Percentiles rank a stretch among this genome's conserved stretches.
phyloP scores from a whole-genome alignment of 768 basidiomycete genomes.

The Pleurotus giganteus region DNA sequence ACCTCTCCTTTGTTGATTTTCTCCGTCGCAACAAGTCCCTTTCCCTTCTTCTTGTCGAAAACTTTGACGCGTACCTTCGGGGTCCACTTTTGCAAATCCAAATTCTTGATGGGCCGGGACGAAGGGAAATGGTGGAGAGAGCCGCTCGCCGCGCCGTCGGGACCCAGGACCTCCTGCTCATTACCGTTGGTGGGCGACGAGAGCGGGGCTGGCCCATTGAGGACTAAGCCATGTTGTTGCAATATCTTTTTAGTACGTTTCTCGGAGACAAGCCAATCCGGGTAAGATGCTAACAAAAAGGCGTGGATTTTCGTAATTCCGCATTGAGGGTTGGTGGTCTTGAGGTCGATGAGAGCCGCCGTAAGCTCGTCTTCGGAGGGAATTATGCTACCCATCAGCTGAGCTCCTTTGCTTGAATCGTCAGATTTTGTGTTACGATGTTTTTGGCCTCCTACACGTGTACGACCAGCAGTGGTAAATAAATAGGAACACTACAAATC shows the following conservation, averaged over 20 bases:
- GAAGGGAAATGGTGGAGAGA: conserved; percentile 43
- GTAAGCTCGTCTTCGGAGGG: conserved; percentile 68
- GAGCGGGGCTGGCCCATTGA: conserved; percentile 18
- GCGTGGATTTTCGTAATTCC: conserved; percentile 74
- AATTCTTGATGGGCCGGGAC: conserved; percentile 60
- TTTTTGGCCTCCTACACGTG: background rate
- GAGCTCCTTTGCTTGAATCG: too few species aligned
- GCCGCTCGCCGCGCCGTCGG: background rate
- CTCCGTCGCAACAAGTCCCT: conserved; percentile 75
- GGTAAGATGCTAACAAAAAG: conserved; percentile 53
- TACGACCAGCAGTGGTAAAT: background rate
- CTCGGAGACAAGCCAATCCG: conserved; percentile 80
- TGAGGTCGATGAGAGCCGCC: conserved; percentile 50
- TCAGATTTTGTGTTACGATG: background rate
- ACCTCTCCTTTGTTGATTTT: conserved; percentile 68
- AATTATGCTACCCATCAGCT: conserved; percentile 3
- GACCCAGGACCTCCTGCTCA: conserved; percentile 13
- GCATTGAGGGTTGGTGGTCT: conserved; percentile 54
- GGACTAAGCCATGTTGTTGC: conserved; percentile 53
- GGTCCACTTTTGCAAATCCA: conserved; percentile 65
- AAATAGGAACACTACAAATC: too few species aligned
- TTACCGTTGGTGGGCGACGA: conserved; percentile 9
- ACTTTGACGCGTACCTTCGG: conserved; percentile 62
- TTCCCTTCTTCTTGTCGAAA: conserved; percentile 73
- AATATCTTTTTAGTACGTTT: conserved; percentile 76